Conservation (phyloP, 2,329 filamentous ascomycete genomes). For the Diaporthe sp. region DNA sequence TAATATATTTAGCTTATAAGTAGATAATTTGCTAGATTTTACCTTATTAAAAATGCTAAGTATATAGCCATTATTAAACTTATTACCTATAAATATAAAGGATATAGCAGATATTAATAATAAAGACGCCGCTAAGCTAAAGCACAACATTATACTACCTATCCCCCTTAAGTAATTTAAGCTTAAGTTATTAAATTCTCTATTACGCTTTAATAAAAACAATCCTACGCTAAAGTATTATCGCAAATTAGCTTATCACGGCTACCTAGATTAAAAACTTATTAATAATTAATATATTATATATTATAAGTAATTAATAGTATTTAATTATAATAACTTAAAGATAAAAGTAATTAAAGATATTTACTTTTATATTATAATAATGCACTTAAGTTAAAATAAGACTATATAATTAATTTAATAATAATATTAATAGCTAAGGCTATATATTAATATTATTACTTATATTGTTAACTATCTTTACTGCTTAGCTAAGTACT, state of each 20-base stretch:
- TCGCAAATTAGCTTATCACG: not conserved
- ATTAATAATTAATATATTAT: not conserved
- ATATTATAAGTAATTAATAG: not conserved
- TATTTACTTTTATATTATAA: not conserved
- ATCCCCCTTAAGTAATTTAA: not conserved
- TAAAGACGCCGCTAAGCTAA: not conserved
- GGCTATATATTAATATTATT: not conserved
- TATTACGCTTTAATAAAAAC: not conserved
- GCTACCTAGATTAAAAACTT: not conserved
- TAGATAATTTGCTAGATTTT: not conserved
- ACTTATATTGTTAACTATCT: not conserved
- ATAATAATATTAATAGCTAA: not conserved
- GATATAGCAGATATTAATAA: not conserved
- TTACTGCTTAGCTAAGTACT: not conserved
- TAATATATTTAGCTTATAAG: not conserved
- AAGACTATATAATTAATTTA: not conserved
- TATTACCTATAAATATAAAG: not conserved
- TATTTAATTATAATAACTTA: not conserved
- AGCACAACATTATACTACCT: not conserved
- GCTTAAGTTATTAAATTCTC: not conserved
- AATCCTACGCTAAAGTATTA: not conserved
- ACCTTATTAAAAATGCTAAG: not conserved
- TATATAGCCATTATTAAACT: not conserved
- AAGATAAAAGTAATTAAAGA: not conserved
- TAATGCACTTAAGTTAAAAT: not conserved